Base-by-base conservation (phyloP, 768 basidiomycete genomes). In the Russula abietina region DNA sequence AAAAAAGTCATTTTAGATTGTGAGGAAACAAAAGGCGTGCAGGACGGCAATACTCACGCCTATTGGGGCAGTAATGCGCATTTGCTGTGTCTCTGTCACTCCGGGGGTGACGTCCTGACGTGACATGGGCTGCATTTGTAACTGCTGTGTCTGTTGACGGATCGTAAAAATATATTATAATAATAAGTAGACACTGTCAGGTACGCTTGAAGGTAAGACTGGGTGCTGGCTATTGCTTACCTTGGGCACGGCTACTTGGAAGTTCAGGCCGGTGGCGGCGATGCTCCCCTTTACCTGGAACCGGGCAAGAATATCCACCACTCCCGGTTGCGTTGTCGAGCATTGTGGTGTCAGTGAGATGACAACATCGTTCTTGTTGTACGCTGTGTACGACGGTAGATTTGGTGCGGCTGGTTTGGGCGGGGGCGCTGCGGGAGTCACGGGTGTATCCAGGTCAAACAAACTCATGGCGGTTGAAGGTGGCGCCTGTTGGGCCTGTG, bases 111-210 rank as follows among this genome's bases (percentile, higher is more conserved):
- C 80, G 57, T 83, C 87, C 12, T 87, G 79, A 73, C 87, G 93
- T 6, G 93, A 93, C 89, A 98, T 98, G 7, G 96, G 93, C 61
- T 93, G 80, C 96, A 99, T 99, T 73, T 98, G 95, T 60, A 99
- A 74, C 72, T 97, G 94, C 75, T 97, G 95, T 0, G 94, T 91
- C 93, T 98, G 70, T 3, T 22, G 60, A n/a, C 51, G 12, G 33
- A 24, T 33, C n/a, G 51, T 32, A 17, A 1, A 30, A 8, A 6
- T n/a, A 22, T 2, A 32, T 16, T 3, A 38, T 16, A 8, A 32
- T 16, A 6, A 38, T 16, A 43, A 26, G 2, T 7, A 26, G 14
- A 56, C 39, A 11, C 11, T 11, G 5, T 36, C 12, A 36, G 36
- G 11, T 36, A 36, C 33, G 33, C 36, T 36, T 12, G 36, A 12